Evolutionary conservation across 176 grass and related monocot genomes (phyloP), one percentile per base, ranked within the genome.

Genomic region (Phoenix dactylifera): DNA sequence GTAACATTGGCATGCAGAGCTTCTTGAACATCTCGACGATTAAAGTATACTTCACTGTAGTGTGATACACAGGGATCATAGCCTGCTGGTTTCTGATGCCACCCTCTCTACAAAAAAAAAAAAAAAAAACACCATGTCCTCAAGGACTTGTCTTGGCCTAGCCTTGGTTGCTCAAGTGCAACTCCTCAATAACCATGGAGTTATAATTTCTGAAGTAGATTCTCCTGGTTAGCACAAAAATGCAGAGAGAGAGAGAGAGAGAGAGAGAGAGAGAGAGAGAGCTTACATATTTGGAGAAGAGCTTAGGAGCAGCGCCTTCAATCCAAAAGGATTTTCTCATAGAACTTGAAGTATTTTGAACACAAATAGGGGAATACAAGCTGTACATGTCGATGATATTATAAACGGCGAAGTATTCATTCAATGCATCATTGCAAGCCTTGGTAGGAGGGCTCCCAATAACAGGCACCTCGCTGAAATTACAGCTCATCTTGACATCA

Each of bases 381-480:
- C 83, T 86, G 63, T 86, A 86, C 51, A 86, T 62, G 22, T 86
- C 83, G 55, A 82, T 82, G 74, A 82, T 52, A 0, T 71, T 19
- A 15, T 75, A 63, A 52, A 82, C 78, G 3, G 22, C 70, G 22
- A 6, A 49, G 66, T 67, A 86, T 5, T 78, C 51, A 0, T 1
- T 14, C 22, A 77, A 2, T 17, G 66, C 78, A 1, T 57, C 29
- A 17, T 12, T 16, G 65, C 78, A 86, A 16, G 72, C 56, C 5
- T 51, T 24, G 4, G 9, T 44, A 44, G 7, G 1, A 44, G 35
- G 10, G 0, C 3, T 9, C 10, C 35, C 3, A 44, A 70, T 57
- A 5, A 67, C 56, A 26, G 56, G 50, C 0, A 29, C 69, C 35
- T 53, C 49, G 9, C 74, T 82, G 66, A 82, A 86, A 60, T 86